Base-by-base conservation (phyloP, 2,329 filamentous ascomycete genomes). In the Aspergillus japonicus region DNA sequence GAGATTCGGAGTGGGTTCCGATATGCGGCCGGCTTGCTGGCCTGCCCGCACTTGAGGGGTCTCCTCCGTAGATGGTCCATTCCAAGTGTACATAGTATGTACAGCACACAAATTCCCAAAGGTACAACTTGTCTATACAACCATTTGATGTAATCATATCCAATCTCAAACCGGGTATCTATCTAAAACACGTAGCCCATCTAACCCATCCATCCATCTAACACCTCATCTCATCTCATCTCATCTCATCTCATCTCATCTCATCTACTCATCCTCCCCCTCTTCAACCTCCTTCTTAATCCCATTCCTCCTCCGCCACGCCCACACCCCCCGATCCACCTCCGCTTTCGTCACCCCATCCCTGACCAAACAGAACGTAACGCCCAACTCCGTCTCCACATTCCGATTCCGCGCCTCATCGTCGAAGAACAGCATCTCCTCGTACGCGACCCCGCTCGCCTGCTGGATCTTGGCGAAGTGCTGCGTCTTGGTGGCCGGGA, bases 351-450 rank as follows among this genome's bases (percentile, higher is more conserved):
- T 88, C 56, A 96, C 86, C 0, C 93, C 93, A 72, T 96, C 89
- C 58, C 85, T 80, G 0, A 98, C 89, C 53, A 97, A 78, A 71
- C 87, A 87, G 86, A 98, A 96, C 0, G 89, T 90, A 3, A 96
- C 89, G 0, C 93, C 93, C 53, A 97, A 70, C 50, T 83, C 80
- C 1, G 73, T 77, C 76, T 89, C 86, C 0, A 96, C 94, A 71
- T 97, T 92, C 59, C 86, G 82, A 71, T 98, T 98, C 62, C 94
- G 80, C 55, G 83, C 82, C 83, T 98, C 94, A 68, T 98, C 94
- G 68, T 98, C 94, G 66, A 98, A 98, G 75, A 98, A 98, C 35
- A 98, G 74, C 89, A 98, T 96, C 51, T 97, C 91, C 64, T 89
- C 84, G 70, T 86, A 96, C 5, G 80, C 78, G 2, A 97, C 75